Evolutionary conservation across 1,284 basidiomycete genomes (phyloP), one percentile per base, ranked within the genome.

Genomic region (Schizophyllum amplum): DNA sequence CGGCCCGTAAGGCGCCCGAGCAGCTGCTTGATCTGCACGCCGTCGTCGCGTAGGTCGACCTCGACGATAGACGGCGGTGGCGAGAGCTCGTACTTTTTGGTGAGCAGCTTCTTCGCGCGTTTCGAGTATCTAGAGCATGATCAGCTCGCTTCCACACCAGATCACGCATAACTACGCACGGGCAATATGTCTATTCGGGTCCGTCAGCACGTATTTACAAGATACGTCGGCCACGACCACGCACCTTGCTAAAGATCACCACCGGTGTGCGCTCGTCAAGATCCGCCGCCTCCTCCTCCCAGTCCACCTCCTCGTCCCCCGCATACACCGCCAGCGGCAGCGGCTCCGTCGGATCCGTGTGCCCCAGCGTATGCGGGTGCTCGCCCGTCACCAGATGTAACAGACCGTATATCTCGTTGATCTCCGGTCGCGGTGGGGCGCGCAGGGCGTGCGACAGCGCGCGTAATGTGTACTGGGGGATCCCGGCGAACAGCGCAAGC

Each of bases 211-310:
- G 11, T 15, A 20, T 50, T 26, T 13, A 55, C 33, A 15, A 26
- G 11, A 21, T 47, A 23, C 58, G 50, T 47, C 24, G 21, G 25
- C 46, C 20, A 17, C 25, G 55, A 23, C 47, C n/a, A 46, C 72
- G 21, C 52, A 84, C 87, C 77, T 92, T 92, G 75, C 89, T 90
- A 65, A 92, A 92, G 15, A 92, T 82, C 52, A 92, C 75, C 2
- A 92, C 69, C 5, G 90, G 90, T 59, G 79, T 76, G 47, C 80
- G 69, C 22, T 75, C 66, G 51, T 79, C 73, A 57, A 89, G 65
- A 25, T 63, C 66, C 53, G 66, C 66, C 22, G 76, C 67, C 54
- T 81, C 73, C 54, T 72, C 69, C 20, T 64, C 62, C 86, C 86
- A 88, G 51, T 79, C 71, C 11, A 76, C 54, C 7, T 65, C 68